Base-by-base conservation (phyloP, 129 eudicot species). In the Flaveria sonorensis region DNA sequence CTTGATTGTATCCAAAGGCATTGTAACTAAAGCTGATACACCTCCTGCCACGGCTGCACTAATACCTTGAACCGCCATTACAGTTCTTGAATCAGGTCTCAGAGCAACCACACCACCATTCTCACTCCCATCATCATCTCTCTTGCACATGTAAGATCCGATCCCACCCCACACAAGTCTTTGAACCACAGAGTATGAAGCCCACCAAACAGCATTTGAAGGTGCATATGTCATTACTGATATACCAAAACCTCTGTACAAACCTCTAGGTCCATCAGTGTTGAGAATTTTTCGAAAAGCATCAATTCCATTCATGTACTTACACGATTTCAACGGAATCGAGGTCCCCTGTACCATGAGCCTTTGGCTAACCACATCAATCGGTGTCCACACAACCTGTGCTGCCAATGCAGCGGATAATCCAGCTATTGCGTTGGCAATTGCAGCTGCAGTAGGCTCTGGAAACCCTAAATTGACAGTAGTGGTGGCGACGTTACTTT, bases 161-260 rank as follows among this genome's bases (percentile, higher is more conserved):
- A 86, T 8, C 24, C 94, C 95, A 72, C 91, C 90, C 98, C 98
- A 93, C 19, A 93, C 87, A 7, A 93, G 78, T 55, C 98, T 81
- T 42, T 93, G 98, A 11, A 88, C 81, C 1, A 89, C 91, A 10
- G 97, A 89, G 57, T 93, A 93, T 19, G 97, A 90, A 10, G 96
- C 93, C 98, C 98, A 93, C 98, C 98, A 93, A 51, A 90, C 89
- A 0, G 97, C 98, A 77, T 89, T 90, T 0, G 97, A 88, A 7
- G 98, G 98, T 1, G 97, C 97, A 74, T 88, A 88, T 13, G 97
- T 90, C 92, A 93, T 36, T 39, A 90, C 88, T 0, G 98, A 93
- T 50, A 93, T 86, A 76, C 98, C 98, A 84, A 93, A 93, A 7
- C 98, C 98, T 81, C 98, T 82, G 52, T 93, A 93, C 24, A 93